Conservation (phyloP, 148 eudicot species). For the Rhododendron henanense region DNA sequence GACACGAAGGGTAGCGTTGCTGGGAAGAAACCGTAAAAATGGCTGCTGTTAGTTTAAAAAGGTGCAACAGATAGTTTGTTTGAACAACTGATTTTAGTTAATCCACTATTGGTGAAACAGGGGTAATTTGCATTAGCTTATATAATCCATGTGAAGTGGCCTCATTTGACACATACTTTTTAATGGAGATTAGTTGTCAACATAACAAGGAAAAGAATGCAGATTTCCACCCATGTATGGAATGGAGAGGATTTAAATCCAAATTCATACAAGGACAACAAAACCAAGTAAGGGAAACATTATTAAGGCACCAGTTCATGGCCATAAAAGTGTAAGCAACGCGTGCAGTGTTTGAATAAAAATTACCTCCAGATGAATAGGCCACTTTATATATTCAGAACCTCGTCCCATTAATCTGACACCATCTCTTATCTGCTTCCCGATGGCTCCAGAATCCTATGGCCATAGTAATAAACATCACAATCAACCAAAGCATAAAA, state of each 20-base stretch:
- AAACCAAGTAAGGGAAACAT: not conserved
- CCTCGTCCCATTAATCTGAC: slow-evolving; percentile 99
- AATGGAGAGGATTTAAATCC: not conserved
- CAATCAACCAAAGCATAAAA: slow-evolving; percentile 10
- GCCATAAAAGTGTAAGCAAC: not conserved
- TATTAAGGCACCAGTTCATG: not conserved
- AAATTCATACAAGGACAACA: not conserved
- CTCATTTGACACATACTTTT: not conserved
- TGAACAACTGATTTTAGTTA: too few relatives aligned
- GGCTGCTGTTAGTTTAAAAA: not conserved
- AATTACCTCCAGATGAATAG: slow-evolving; percentile 93
- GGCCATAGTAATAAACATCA: not conserved
- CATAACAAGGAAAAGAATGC: not conserved
- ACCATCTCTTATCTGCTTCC: slow-evolving; percentile 92
- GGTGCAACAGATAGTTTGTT: not conserved
- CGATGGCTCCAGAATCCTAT: slow-evolving; percentile 88
- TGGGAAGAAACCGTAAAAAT: not conserved
- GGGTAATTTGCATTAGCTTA: not conserved
- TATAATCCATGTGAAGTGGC: not conserved
- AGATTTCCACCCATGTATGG: not conserved
- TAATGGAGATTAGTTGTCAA: not conserved
- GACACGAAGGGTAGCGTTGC: not conserved
- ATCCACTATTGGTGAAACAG: too few relatives aligned
- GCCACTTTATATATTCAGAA: slow-evolving; percentile 74
- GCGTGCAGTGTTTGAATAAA: not conserved